Evolutionary conservation across 2,329 filamentous ascomycete species (phyloP), one percentile per base, ranked within the genome.

Genomic region (Fusarium globosum): DNA sequence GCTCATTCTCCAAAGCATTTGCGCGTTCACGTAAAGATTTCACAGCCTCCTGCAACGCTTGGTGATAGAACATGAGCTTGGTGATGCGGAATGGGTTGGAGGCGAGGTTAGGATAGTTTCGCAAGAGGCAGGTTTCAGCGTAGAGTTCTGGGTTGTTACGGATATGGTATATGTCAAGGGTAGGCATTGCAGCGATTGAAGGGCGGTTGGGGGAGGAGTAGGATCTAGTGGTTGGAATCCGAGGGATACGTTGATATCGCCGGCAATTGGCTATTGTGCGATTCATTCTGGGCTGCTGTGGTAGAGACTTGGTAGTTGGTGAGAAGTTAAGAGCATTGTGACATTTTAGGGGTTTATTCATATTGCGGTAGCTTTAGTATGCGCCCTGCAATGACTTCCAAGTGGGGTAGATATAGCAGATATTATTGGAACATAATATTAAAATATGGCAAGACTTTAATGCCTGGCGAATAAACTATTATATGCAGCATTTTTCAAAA

Each of bases 211-310:
- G 1, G 1, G 4, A 23, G 46, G 15, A 49, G 28, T 51, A 51
- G 15, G 1, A 23, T 23, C 3, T 33, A 33, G 15, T 23, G 11
- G 8, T 2, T 14, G 0, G 21, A 2, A 18, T 23, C 6, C 21
- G 48, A 33, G 48, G 7, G 1, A 11, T 51, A 6, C 6, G 21
- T 12, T 23, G 10, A 12, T 16, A 23, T 14, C 6, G 11, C 11
- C 4, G 11, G 21, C 28, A 20, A 7, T 49, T 33, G 1, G 6
- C 1, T 13, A 23, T 7, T 10, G 18, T 14, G 11, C 21, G 21
- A 2, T 33, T n/a, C 46, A 49, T 49, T 18, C 9, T 12, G 3
- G 7, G 21, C 18, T 11, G 4, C 5, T n/a, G 7, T 7, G 11
- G 21, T 33, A 3, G 15, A 7, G 6, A 4, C 4, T 33, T n/a